Percentiles rank a stretch among this genome's conserved stretches.
Conservation (phyloP, 2,329 filamentous ascomycete species). For the Colletotrichum ledebouriae region DNA sequence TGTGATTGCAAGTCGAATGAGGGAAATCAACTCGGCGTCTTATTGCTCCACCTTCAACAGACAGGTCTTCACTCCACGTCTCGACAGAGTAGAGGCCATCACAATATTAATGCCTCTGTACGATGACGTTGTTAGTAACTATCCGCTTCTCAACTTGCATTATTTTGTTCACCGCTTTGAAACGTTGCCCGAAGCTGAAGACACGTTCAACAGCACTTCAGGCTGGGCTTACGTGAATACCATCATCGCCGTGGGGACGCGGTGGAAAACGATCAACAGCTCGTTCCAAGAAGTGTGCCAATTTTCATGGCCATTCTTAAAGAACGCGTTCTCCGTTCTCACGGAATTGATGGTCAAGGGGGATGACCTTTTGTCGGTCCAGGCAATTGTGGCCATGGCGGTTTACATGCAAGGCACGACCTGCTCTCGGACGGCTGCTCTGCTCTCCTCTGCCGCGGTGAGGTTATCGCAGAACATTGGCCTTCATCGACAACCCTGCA, state of each 20-base stretch:
- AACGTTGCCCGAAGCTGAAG: slow-evolving; percentile 10
- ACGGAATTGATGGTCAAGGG: slow-evolving; percentile 34
- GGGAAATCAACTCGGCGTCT: slow-evolving; percentile 28
- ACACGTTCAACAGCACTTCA: slow-evolving; percentile 33
- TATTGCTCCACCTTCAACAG: slow-evolving; percentile 40
- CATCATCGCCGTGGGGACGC: slow-evolving; percentile 27
- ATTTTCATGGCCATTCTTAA: slow-evolving; percentile 39
- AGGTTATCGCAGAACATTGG: slow-evolving; percentile 35
- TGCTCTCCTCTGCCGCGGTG: slow-evolving; percentile 29
- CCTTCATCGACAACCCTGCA: slow-evolving; percentile 32
- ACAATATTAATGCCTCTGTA: slow-evolving; percentile 33
- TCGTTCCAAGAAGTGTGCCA: slow-evolving; percentile 32
- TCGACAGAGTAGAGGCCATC: slow-evolving; percentile 33
- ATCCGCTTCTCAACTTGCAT: slow-evolving; percentile 37
- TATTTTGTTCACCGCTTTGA: slow-evolving; percentile 31
- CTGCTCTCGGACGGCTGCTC: slow-evolving; percentile 24
- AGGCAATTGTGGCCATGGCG: slow-evolving; percentile 37
- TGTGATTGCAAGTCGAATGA: slow-evolving; percentile 26
- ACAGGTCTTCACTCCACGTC: slow-evolving; percentile 33
- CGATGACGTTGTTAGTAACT: slow-evolving; percentile 24
- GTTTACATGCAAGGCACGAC: slow-evolving; percentile 39
- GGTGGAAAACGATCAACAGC: slow-evolving; percentile 35
- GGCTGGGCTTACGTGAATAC: slow-evolving; percentile 40
- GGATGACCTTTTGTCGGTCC: slow-evolving; percentile 28
- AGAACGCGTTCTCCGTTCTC: slow-evolving; percentile 35